Evolutionary conservation across 495 filamentous ascomycete genomes (phyloP).

Genomic region (Tuber borchii): DNA sequence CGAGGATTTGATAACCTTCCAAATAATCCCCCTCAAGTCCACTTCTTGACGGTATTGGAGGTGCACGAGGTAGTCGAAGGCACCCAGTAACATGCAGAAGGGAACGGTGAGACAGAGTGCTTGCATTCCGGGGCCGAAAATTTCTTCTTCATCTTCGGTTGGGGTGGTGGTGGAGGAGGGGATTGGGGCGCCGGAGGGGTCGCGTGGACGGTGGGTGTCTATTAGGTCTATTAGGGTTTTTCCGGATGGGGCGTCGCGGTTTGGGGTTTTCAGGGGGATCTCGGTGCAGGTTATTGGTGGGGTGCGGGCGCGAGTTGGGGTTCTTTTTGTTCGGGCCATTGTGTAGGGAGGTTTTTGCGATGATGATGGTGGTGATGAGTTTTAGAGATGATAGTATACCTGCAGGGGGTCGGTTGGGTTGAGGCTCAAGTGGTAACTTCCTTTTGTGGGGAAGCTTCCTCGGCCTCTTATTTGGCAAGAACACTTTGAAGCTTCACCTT

Average conservation of each 20-base stretch:
- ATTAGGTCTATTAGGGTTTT: conserved; percentile 61
- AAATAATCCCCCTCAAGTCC: conserved; percentile 52
- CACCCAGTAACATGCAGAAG: conserved; percentile 75
- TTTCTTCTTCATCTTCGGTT: conserved; percentile 40
- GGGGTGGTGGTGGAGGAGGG: conserved; percentile 28
- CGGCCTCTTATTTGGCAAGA: not conserved
- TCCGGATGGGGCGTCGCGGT: conserved; percentile 25
- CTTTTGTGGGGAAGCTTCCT: not conserved
- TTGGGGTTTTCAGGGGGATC: conserved; percentile 51
- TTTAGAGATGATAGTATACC: not conserved
- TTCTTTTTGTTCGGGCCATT: conserved; percentile 36
- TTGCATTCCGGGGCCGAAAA: conserved; percentile 53
- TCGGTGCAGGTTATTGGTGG: conserved; percentile 47
- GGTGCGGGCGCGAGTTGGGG: conserved; percentile 39
- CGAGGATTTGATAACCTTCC: conserved; percentile 49
- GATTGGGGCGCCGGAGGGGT: conserved; percentile 42
- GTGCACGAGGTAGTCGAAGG: conserved; percentile 81
- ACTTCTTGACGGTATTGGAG: conserved; percentile 78
- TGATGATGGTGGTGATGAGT: conserved; percentile 5
- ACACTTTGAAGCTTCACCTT: not conserved
- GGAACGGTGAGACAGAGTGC: conserved; percentile 63
- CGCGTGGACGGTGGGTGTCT: conserved; percentile 52
- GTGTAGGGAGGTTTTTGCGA: not conserved
- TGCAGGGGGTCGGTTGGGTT: not conserved
- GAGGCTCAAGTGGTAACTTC: not conserved